Conservation (phyloP, 768 basidiomycete genomes). For the Boletus patriciae region DNA sequence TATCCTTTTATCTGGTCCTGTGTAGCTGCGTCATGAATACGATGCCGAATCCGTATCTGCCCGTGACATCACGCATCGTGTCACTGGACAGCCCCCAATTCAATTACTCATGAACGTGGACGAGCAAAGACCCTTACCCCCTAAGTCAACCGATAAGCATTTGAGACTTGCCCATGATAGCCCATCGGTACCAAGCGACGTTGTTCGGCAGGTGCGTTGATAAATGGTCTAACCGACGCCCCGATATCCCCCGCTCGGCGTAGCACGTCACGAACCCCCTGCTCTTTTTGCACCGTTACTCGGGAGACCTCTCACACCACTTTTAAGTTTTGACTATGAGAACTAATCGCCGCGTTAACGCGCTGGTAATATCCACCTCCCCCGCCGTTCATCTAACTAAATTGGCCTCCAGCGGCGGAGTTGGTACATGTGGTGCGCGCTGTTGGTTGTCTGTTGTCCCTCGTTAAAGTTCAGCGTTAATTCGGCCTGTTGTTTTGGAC, state of each 20-base stretch:
- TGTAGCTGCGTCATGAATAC: background rate
- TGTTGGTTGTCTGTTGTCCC: background rate
- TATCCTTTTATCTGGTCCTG: background rate
- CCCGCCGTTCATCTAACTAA: slow-evolving; percentile 23
- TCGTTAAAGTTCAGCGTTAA: background rate
- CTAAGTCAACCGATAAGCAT: background rate
- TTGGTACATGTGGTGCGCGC: slow-evolving; percentile 1
- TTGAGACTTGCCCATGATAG: no score
- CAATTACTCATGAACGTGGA: background rate
- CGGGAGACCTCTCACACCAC: slow-evolving; percentile 23
- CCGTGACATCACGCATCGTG: slow-evolving; percentile 5
- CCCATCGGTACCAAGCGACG: background rate
- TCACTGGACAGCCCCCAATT: slow-evolving; percentile 5
- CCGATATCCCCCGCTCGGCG: background rate
- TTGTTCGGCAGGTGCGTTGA: background rate
- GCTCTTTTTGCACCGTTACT: slow-evolving; percentile 5
- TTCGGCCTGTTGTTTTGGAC: background rate
- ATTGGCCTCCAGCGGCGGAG: slow-evolving; percentile 6
- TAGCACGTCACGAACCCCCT: background rate
- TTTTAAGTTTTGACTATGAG: slow-evolving; percentile 25
- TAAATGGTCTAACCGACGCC: background rate
- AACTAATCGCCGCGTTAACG: slow-evolving; percentile 11
- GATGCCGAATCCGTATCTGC: background rate
- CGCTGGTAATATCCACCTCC: background rate
- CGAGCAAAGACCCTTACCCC: background rate